phyloP scores from a whole-genome alignment of 2,329 filamentous ascomycete species.

The Emericellopsis atlantica region DNA sequence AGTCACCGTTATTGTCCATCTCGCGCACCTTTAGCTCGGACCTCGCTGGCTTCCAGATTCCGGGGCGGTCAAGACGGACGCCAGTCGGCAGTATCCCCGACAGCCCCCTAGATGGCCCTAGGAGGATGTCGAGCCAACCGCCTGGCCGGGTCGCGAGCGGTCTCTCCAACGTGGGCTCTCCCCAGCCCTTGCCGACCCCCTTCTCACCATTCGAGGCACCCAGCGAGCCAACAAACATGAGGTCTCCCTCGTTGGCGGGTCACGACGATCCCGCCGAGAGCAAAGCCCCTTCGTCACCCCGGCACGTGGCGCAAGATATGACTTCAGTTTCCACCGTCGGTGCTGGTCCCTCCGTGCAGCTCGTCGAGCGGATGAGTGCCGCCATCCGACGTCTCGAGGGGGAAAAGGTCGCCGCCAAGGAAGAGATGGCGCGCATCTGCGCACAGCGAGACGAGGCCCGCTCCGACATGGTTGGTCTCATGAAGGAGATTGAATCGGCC shows the following conservation, averaged over 20 bases:
- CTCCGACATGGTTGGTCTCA: constrained; percentile 79
- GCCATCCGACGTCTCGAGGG: constrained; percentile 83
- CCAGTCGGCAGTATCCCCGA: constrained; percentile 34
- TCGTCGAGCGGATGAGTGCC: constrained; percentile 92
- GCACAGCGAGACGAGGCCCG: constrained; percentile 85
- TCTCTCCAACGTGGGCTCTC: constrained; percentile 19
- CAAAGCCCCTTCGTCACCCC: constrained; percentile 40
- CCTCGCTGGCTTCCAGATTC: constrained; percentile 30
- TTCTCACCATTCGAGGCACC: constrained; percentile 32
- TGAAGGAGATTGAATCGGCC: constrained; percentile 73
- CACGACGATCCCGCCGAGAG: constrained; percentile 36
- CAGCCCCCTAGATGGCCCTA: constrained; percentile 22
- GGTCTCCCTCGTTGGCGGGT: constrained; percentile 20
- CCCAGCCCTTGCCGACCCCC: constrained; percentile 21
- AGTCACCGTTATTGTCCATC: constrained; percentile 38
- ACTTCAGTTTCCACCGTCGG: constrained; percentile 81
- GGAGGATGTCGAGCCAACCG: constrained; percentile 39
- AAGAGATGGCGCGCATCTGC: constrained; percentile 70
- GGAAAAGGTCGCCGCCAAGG: constrained; percentile 79
- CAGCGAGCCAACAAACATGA: constrained; percentile 18
- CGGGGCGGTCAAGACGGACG: constrained; percentile 18
- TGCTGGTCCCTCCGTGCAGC: constrained; percentile 83
- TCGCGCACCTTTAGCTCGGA: constrained; percentile 43
- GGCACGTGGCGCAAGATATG: constrained; percentile 68
- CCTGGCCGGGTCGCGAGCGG: constrained; percentile 24